A percentile compares a stretch with the other conserved stretches of the same genome.
Conservation (phyloP, 371 early-diverging fungal species). For the Choanephora cucurbitarum region DNA sequence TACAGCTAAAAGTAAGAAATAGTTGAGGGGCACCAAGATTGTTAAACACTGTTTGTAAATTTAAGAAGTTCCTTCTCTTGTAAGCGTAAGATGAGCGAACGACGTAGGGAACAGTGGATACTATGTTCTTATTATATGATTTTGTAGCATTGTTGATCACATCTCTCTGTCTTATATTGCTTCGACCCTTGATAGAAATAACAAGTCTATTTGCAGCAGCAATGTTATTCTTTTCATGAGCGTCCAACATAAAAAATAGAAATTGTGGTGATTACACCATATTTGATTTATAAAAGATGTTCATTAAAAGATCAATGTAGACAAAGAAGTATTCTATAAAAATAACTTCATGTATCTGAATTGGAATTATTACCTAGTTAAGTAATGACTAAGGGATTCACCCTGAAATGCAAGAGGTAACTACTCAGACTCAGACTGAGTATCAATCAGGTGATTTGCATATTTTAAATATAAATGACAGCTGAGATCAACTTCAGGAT, state of each 20-base stretch:
- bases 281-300: too few species aligned
- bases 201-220: not conserved
- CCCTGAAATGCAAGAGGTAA: too few species aligned
- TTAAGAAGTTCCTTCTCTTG: constrained; percentile 2
- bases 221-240: constrained; percentile 2
- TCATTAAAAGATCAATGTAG: too few species aligned
- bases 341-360: too few species aligned
- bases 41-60: not conserved
- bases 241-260: constrained; percentile 7
- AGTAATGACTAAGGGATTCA: too few species aligned
- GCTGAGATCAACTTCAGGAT: too few species aligned
- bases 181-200: not conserved
- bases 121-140: not conserved
- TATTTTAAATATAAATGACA: too few species aligned
- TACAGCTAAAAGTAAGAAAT: constrained; percentile 8
- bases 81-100: constrained; percentile 5
- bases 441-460: too few species aligned
- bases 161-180: not conserved
- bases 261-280: too few species aligned
- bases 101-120: not conserved
- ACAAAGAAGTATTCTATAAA: too few species aligned
- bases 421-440: too few species aligned
- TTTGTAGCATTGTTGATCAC: not conserved
- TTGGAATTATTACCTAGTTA: too few species aligned
- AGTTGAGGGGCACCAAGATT: constrained; percentile 11